Evolutionary conservation across 495 filamentous ascomycete genomes (phyloP).

Genomic region (Penicillium flavigenum): DNA sequence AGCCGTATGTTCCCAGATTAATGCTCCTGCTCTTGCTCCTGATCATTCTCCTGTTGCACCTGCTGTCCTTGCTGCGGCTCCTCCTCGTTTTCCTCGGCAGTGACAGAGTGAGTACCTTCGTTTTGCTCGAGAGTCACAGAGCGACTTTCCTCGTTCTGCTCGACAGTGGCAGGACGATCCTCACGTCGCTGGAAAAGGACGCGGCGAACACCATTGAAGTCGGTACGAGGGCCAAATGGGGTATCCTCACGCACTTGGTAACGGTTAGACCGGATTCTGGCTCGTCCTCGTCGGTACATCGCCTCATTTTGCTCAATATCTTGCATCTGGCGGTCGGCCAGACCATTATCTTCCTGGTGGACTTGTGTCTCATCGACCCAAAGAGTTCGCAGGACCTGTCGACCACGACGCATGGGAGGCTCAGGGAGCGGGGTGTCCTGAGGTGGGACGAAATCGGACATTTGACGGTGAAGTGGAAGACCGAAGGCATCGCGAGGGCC

Average conservation of each 20-base stretch:
- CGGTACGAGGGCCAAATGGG: neutral
- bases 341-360: neutral
- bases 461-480: neutral
- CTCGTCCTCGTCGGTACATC: neutral
- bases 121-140: neutral
- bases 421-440: neutral
- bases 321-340: neutral
- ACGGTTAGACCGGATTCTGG: neutral
- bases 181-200: neutral
- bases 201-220: neutral
- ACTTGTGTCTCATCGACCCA: neutral
- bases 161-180: too few species aligned
- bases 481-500: neutral
- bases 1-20: neutral
- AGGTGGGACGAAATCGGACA: neutral
- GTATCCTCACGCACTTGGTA: neutral
- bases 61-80: neutral
- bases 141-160: neutral
- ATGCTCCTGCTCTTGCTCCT: neutral
- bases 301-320: neutral
- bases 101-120: neutral
- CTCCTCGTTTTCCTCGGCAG: neutral
- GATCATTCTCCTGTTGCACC: too few species aligned
- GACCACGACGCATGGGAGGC: neutral
- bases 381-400: neutral